Evolutionary conservation across 805 yeast species (phyloP).

Genomic region (Saccharomyces mikatae): DNA sequence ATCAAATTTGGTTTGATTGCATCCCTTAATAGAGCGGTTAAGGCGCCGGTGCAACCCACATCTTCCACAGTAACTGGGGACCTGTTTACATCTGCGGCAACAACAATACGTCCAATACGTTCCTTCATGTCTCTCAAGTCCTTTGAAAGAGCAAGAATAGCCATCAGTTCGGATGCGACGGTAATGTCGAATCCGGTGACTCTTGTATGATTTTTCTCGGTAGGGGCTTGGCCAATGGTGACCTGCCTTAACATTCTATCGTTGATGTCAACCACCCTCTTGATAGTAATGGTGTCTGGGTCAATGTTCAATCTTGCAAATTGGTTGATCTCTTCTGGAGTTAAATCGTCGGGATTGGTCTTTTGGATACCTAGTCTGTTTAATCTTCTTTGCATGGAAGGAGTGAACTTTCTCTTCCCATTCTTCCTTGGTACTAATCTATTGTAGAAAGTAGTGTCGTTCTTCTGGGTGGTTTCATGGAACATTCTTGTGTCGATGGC

Average conservation of each 20-base stretch:
- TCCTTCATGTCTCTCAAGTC: slow-evolving; percentile 65
- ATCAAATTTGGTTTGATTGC: slow-evolving; percentile 78
- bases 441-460: slow-evolving; percentile 60
- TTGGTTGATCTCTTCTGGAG: slow-evolving; percentile 53
- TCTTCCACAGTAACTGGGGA: slow-evolving; percentile 78
- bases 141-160: slow-evolving; percentile 66
- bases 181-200: slow-evolving; percentile 76
- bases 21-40: slow-evolving; percentile 72
- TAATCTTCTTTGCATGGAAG: slow-evolving; percentile 60
- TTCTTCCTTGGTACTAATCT: slow-evolving; percentile 70
- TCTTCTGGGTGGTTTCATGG: slow-evolving; percentile 65
- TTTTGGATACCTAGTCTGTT: slow-evolving; percentile 59
- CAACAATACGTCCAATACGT: slow-evolving; percentile 68
- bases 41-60: slow-evolving; percentile 79
- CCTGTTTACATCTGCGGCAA: slow-evolving; percentile 60
- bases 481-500: slow-evolving; percentile 82
- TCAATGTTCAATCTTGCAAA: slow-evolving; percentile 70
- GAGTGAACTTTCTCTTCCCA: slow-evolving; percentile 60
- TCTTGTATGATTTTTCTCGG: slow-evolving; percentile 68
- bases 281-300: slow-evolving; percentile 73
- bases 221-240: slow-evolving; percentile 74
- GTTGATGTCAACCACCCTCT: slow-evolving; percentile 78
- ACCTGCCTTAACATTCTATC: slow-evolving; percentile 73
- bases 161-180: slow-evolving; percentile 83
- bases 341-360: slow-evolving; percentile 64